These are phyloP conservation scores for Flaveria linearis DNA, from an alignment of 129 eudicot genomes.

Conservation along the genomic window DNA sequence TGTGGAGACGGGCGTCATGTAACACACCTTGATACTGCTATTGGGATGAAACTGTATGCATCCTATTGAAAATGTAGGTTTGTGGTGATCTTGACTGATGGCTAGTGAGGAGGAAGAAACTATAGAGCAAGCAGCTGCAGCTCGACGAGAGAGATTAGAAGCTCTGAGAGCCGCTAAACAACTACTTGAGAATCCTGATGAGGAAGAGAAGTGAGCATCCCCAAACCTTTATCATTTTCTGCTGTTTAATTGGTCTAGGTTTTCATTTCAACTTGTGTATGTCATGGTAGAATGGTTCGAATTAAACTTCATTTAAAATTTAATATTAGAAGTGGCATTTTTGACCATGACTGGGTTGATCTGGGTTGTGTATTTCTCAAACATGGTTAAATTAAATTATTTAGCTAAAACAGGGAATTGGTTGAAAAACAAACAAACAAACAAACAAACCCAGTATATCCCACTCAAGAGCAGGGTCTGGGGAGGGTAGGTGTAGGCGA, in stretches of 20 bases:
- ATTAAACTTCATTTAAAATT: neutral
- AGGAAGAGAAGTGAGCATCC: constrained; percentile 43
- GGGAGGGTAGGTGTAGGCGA: no score
- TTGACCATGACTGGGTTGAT: neutral
- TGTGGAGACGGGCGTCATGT: no score
- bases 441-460: no score
- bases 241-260: neutral
- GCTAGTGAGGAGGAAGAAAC: constrained; percentile 54
- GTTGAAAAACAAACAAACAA: no score
- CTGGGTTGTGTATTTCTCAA: neutral
- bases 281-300: neutral
- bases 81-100: constrained; percentile 34
- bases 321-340: neutral
- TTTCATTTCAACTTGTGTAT: neutral
- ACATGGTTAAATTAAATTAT: neutral
- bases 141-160: constrained; percentile 72
- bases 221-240: neutral
- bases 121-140: constrained; percentile 72
- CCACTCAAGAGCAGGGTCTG: no score
- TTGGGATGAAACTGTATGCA: neutral
- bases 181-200: constrained; percentile 58
- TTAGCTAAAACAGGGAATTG: neutral
- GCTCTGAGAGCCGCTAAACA: constrained; percentile 76
- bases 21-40: no score
- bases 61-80: constrained; percentile 7